Conservation (phyloP, 2,329 filamentous ascomycete genomes). For the Exserohilum turcica region DNA sequence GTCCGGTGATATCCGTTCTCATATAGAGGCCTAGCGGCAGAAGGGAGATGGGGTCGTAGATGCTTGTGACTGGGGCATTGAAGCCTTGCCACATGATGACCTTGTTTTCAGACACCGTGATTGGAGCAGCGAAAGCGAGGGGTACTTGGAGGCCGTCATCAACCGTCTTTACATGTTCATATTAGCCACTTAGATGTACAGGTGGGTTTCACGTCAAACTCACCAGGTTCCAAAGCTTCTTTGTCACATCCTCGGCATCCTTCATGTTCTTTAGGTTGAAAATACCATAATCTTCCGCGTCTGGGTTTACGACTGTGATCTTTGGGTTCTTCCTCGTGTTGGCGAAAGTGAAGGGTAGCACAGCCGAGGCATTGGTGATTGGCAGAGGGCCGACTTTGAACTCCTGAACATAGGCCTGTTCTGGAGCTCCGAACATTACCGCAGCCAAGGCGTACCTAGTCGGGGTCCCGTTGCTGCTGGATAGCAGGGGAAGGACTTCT, state of each 20-base stretch:
- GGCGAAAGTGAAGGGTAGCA: neutral
- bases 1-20: constrained; percentile 1
- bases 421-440: constrained; percentile 2
- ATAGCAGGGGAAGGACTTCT: neutral
- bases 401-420: constrained; percentile 1
- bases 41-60: neutral
- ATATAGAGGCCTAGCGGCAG: neutral
- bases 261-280: neutral
- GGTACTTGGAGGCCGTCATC: neutral
- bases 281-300: neutral
- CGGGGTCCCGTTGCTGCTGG: neutral
- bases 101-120: neutral
- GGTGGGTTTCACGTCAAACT: neutral
- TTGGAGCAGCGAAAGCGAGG: neutral
- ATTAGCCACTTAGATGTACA: neutral
- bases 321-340: neutral
- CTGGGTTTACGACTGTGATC: neutral
- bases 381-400: constrained; percentile 1
- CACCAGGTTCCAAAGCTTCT: neutral
- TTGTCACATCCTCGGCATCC: neutral
- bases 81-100: constrained; percentile 1
- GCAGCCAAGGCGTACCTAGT: neutral
- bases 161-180: neutral
- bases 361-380: neutral
- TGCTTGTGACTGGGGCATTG: neutral